Base-by-base conservation (phyloP, 208 protist genomes). In the Phytomonas sp. region DNA sequence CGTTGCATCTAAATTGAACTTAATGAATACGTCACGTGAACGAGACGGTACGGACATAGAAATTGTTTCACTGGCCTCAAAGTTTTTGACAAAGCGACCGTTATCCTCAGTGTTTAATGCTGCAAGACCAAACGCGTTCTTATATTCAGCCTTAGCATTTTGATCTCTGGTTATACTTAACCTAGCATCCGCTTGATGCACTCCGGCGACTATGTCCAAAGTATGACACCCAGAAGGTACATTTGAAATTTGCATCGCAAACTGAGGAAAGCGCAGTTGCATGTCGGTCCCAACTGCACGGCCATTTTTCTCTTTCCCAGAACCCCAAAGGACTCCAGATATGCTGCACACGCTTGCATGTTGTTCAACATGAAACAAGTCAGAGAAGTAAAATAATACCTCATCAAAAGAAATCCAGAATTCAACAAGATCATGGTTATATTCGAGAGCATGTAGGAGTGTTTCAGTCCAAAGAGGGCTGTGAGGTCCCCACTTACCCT, bases 361-460 rank as follows among this genome's bases (percentile, higher is more conserved):
- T 16, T 33, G 67, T 8, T 34, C 60, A 63, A 70, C 69, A 66
- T 76, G 74, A 42, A 94, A 70, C 40, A 94, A 32, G 56, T 89
- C 73, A 16, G 83, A 92, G 72, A 93, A 96, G 79, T 94, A 96
- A 74, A 93, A 91, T 23, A 93, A 66, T 42, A 90, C 74, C 70
- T 96, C 91, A 63, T 93, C 91, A 29, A 92, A 85, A 45, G 74
- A 75, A 69, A 96, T 73, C 89, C 91, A 96, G 64, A 91, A 78
- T 37, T 70, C 80, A 36, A 77, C 60, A 26, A 74, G 72, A 23
- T 67, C 71, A 61, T 80, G 49, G 33, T 79, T 71, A 12, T 74
- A 66, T 7, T 40, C 70, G 40, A 60, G 29, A 73, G 64, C 12
- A 71, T 69, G 29, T 76, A 69, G 0, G 61, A 67, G 70, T 72